Evolutionary conservation across 805 yeast species (phyloP).

Genomic region (Candida stauntonica): DNA sequence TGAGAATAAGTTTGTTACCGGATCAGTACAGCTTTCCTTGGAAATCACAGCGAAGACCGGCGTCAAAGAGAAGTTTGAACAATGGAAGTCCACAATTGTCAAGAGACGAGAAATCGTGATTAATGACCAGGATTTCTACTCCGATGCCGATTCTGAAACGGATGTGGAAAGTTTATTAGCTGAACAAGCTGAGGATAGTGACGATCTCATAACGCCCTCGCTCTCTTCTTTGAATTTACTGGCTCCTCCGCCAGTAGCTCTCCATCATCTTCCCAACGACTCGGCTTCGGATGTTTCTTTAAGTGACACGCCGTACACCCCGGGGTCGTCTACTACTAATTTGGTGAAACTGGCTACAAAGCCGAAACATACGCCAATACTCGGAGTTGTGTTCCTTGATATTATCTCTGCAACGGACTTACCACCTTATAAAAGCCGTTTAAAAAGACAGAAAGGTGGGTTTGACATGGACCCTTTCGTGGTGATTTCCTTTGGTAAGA

Average conservation of each 20-base stretch:
- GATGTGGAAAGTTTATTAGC: constrained; percentile 24
- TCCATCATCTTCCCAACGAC: no score
- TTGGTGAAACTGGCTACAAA: background rate
- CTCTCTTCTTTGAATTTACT: constrained; percentile 1
- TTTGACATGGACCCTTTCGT: constrained; percentile 98
- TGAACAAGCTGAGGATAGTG: constrained; percentile 2
- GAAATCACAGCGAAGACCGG: constrained; percentile 30
- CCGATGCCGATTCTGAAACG: constrained; percentile 22
- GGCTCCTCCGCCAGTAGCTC: background rate
- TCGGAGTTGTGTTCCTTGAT: constrained; percentile 76
- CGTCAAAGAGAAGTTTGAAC: constrained; percentile 16
- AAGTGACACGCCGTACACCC: background rate
- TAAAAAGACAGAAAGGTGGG: constrained; percentile 58
- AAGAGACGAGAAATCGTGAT: constrained; percentile 7
- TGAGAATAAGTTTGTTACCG: constrained; percentile 42
- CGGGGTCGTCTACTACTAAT: background rate
- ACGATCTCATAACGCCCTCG: background rate
- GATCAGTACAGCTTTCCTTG: constrained; percentile 41
- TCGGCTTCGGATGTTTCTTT: constrained; percentile 7
- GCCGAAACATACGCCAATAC: background rate
- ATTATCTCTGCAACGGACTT: constrained; percentile 68
- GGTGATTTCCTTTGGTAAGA: constrained; percentile 83
- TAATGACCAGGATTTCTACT: constrained; percentile 25
- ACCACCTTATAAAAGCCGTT: constrained; percentile 65
- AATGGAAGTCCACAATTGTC: constrained; percentile 17